phyloP scores from a whole-genome alignment of 2,329 filamentous ascomycete genomes.

The Colletotrichum higginsianum region DNA sequence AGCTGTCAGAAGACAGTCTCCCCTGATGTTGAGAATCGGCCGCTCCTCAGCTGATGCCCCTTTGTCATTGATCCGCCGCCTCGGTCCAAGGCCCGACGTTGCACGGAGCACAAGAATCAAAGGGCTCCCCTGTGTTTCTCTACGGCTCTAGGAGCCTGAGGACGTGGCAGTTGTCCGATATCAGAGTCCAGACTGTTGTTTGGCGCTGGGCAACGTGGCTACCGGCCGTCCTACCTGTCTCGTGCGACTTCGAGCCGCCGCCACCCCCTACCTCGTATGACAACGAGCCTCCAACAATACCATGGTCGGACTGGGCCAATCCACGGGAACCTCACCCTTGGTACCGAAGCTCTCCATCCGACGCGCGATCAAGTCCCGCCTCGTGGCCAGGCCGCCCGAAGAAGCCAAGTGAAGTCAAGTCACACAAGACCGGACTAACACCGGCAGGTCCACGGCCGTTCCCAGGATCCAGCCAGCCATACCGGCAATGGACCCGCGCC shows the following conservation, averaged over 20 bases:
- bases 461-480: neutral
- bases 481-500: neutral
- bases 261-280: neutral
- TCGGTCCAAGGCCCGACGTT: neutral
- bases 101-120: no score
- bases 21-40: neutral
- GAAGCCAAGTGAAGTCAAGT: conserved; percentile 7
- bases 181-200: conserved; percentile 4
- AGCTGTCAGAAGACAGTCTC: no score
- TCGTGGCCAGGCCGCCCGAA: neutral
- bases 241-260: conserved; percentile 12
- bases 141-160: neutral
- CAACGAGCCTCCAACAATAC: conserved; percentile 2
- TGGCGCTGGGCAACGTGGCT: conserved; percentile 21
- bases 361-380: conserved; percentile 4
- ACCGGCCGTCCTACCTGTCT: conserved; percentile 11
- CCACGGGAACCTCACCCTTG: conserved; percentile 3
- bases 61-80: neutral
- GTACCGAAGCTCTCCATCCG: neutral
- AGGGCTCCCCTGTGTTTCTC: no score
- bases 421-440: conserved; percentile 11
- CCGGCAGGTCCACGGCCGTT: conserved; percentile 13
- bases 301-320: neutral
- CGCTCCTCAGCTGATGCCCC: no score
- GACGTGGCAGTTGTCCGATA: conserved; percentile 19